Base-by-base conservation (phyloP, 805 yeast species). In the Peterozyma toletana region DNA sequence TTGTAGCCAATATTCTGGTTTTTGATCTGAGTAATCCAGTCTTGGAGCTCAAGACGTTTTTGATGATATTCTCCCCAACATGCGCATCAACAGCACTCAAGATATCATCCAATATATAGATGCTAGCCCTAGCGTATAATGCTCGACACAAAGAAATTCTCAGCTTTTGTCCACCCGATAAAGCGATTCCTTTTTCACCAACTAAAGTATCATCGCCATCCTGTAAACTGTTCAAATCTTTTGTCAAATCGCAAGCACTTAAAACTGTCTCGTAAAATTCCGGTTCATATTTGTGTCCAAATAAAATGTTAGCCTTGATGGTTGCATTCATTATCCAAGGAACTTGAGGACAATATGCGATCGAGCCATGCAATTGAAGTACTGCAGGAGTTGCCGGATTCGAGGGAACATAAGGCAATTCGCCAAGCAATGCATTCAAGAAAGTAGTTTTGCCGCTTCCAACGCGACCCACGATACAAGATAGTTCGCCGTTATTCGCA, bases 271-370 rank as follows among this genome's bases (percentile, higher is more conserved):
- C 74, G 63, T 93, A 93, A 55, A 89, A 90, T 4, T 72, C 83
- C 10, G 83, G 75, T 55, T 93, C 97, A 58, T 68, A 86, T 53
- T 73, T 82, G 57, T 83, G 87, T 16, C 98, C 98, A 64, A 93
- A 93, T 42, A 88, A 61, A 56, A 93, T 86, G 58, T 93, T 93
- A 30, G 91, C 96, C 53, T 78, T 83, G 5, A 93, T 90, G 3
- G 95, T 72, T 31, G 96, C 97, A 59, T 93, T 93, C 84, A 89
- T 83, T 50, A 93, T 89, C 98, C 99, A 93, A 1, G 99, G 93
- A 36, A 84, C 70, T 54, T 80, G 86, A 1, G 84, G 68, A 56
- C 84, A 79, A 51, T 77, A 80, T 0, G 85, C 83, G 35, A 78
- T 55, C 1, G 70, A 55, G 4, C 80, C 80, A 13, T 48, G 48